Conservation (phyloP, 1,139 yeast genomes). For the Lodderomyces elongisporus region DNA sequence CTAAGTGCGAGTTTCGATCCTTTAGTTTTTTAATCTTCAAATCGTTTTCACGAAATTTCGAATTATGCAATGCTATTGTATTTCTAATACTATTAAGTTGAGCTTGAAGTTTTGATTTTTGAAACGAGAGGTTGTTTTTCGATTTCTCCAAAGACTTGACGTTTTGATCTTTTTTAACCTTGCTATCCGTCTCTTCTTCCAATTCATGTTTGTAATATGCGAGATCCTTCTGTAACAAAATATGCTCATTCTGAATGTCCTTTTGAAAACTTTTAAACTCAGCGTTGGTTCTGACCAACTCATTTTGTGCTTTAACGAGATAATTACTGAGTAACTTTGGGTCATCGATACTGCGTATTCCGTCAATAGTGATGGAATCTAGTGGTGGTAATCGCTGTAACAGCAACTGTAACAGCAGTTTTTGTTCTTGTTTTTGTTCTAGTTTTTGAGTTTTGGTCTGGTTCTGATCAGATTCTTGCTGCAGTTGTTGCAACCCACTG, state of each 20-base stretch:
- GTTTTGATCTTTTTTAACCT: slow-evolving; percentile 27
- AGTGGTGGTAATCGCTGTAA: slow-evolving; percentile 5
- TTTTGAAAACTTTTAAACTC: slow-evolving; percentile 24
- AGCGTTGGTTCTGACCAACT: slow-evolving; percentile 19
- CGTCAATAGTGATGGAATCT: slow-evolving; percentile 15
- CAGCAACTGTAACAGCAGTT: no score
- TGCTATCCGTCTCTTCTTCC: slow-evolving; percentile 29
- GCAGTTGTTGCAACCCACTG: no score
- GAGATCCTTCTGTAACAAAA: slow-evolving; percentile 18
- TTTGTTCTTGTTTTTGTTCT: no score
- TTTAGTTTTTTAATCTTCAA: slow-evolving; percentile 21
- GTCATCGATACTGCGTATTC: slow-evolving; percentile 17
- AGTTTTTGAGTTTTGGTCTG: no score
- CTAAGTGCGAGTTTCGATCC: slow-evolving; percentile 21
- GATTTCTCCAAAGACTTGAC: slow-evolving; percentile 31
- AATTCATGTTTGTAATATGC: slow-evolving; percentile 22
- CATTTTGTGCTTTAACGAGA: slow-evolving; percentile 25
- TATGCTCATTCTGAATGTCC: slow-evolving; percentile 20
- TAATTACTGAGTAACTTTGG: slow-evolving; percentile 20
- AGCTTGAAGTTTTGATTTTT: slow-evolving; percentile 29
- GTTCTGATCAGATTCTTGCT: background rate
- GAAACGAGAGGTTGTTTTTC: slow-evolving; percentile 22
- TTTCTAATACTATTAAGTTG: slow-evolving; percentile 23
- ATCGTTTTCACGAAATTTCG: slow-evolving; percentile 22
- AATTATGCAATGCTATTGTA: slow-evolving; percentile 14